Percentiles rank a stretch among this genome's conserved stretches.
These are phyloP conservation scores for Knufia petricola DNA, from an alignment of 2,329 filamentous ascomycete species.

Conservation along the genomic window DNA sequence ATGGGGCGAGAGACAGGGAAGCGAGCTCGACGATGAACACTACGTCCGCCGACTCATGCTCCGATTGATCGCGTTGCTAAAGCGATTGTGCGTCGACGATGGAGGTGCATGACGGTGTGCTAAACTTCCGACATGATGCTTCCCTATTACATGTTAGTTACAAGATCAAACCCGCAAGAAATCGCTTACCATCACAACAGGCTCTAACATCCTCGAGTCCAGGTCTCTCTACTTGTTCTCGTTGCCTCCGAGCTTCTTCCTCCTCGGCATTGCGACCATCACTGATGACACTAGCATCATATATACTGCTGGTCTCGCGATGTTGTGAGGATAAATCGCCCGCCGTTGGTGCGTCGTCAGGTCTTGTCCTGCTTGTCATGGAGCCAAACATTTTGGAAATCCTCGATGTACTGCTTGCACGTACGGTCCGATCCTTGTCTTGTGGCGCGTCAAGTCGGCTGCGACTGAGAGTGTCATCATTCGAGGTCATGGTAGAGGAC, in stretches of 20 bases:
- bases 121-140: slow-evolving; percentile 21
- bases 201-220: slow-evolving; percentile 89
- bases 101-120: slow-evolving; percentile 15
- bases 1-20: not conserved
- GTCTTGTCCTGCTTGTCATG: slow-evolving; percentile 27
- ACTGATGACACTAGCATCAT: slow-evolving; percentile 31
- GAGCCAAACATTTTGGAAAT: slow-evolving; percentile 36
- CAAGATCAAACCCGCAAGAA: not conserved
- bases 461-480: slow-evolving; percentile 10
- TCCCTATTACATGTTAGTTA: slow-evolving; percentile 13
- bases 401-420: slow-evolving; percentile 21
- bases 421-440: slow-evolving; percentile 40
- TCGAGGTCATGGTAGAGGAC: not conserved
- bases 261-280: slow-evolving; percentile 56
- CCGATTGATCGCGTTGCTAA: slow-evolving; percentile 8
- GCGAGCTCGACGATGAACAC: not conserved
- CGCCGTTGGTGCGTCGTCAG: not conserved
- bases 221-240: slow-evolving; percentile 60
- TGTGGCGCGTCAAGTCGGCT: slow-evolving; percentile 33
- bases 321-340: not conserved
- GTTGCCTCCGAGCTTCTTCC: slow-evolving; percentile 61
- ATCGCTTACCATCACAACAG: slow-evolving; percentile 75
- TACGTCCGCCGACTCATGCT: slow-evolving; percentile 14
- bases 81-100: slow-evolving; percentile 11
- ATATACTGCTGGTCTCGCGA: slow-evolving; percentile 26